Conservation (phyloP, 2,329 filamentous ascomycete genomes). For the Xylaria sp. region DNA sequence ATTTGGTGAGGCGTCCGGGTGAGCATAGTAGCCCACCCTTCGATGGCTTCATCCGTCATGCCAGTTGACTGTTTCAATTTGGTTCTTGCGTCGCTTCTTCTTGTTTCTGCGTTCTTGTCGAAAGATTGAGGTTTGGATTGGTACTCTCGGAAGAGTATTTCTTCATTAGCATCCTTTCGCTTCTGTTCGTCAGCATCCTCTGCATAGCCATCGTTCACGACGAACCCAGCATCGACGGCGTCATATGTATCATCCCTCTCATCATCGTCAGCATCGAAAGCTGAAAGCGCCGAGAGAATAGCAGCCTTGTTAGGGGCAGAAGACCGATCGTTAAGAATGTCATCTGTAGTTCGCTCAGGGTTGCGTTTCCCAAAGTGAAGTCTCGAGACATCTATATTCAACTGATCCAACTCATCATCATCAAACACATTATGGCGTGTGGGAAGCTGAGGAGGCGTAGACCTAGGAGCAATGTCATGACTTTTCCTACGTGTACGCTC, state of each 20-base stretch:
- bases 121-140: conserved; percentile 74
- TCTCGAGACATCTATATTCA: conserved; percentile 72
- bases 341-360: conserved; percentile 73
- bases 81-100: conserved; percentile 70
- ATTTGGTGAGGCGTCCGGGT: conserved; percentile 75
- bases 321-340: conserved; percentile 73
- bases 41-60: conserved; percentile 93
- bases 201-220: conserved; percentile 76
- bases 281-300: conserved; percentile 86
- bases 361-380: conserved; percentile 83
- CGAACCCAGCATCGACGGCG: conserved; percentile 88
- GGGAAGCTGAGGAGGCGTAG: conserved; percentile 68
- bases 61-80: conserved; percentile 79
- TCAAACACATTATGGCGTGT: conserved; percentile 80
- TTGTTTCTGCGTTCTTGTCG: conserved; percentile 74
- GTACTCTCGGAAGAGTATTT: conserved; percentile 78
- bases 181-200: conserved; percentile 61
- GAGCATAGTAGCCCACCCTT: conserved; percentile 94
- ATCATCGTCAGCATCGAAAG: conserved; percentile 94
- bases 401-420: conserved; percentile 79
- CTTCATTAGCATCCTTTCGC: conserved; percentile 69
- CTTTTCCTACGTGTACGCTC: conserved; percentile 46
- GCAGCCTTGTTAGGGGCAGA: conserved; percentile 80
- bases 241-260: conserved; percentile 98
- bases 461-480: conserved; percentile 65